phyloP scores from a whole-genome alignment of 2,329 filamentous ascomycete genomes.

The Sclerotinia subarctica region DNA sequence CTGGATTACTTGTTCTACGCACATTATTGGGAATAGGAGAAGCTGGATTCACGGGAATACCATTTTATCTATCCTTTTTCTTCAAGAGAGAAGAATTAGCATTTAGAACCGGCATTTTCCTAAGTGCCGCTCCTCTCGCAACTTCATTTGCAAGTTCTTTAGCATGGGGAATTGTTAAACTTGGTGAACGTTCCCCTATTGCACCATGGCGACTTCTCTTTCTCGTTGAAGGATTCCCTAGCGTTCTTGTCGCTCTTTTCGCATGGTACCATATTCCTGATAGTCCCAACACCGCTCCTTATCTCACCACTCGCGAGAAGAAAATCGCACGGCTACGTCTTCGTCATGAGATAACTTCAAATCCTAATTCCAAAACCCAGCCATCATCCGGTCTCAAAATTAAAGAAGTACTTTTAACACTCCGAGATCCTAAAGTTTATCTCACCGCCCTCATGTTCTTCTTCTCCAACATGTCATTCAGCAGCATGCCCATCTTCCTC shows the following conservation, averaged over 20 bases:
- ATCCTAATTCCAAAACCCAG: neutral
- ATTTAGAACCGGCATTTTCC: constrained; percentile 79
- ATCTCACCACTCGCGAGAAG: constrained; percentile 60
- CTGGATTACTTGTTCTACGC: constrained; percentile 53
- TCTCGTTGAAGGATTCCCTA: constrained; percentile 80
- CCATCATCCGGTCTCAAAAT: constrained; percentile 45
- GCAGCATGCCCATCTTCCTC: constrained; percentile 81
- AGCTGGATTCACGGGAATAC: constrained; percentile 62
- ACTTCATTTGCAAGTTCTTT: constrained; percentile 78
- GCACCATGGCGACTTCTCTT: constrained; percentile 85
- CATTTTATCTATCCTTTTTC: constrained; percentile 63
- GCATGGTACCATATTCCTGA: constrained; percentile 78
- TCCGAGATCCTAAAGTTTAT: constrained; percentile 67
- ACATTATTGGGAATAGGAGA: constrained; percentile 60
- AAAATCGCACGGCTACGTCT: constrained; percentile 70
- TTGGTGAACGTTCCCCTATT: constrained; percentile 63
- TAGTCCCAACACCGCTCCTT: constrained; percentile 62
- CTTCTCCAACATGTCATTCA: constrained; percentile 82
- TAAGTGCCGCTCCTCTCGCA: constrained; percentile 79
- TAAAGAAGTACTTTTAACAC: constrained; percentile 55
- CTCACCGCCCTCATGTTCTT: constrained; percentile 82
- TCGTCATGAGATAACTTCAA: constrained; percentile 37
- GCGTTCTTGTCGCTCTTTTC: constrained; percentile 68
- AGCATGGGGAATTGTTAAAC: constrained; percentile 72
- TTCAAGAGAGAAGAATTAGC: constrained; percentile 70